Percentiles rank a stretch among this genome's conserved stretches.
phyloP scores from a whole-genome alignment of 495 filamentous ascomycete species.

The Penicillium simplicissimum region DNA sequence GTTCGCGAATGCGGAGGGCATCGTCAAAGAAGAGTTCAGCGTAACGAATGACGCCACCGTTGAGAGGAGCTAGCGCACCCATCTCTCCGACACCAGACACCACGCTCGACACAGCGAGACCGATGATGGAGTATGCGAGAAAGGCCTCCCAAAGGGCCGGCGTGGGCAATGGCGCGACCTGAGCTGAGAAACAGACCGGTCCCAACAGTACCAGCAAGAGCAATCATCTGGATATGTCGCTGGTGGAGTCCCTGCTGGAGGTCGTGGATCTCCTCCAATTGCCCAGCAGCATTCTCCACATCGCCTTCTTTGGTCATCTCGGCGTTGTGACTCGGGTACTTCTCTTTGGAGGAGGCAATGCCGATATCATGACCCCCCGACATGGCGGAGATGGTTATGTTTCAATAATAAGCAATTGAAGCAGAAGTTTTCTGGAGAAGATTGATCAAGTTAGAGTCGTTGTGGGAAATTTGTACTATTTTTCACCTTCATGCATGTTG shows the following conservation, averaged over 20 bases:
- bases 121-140: conserved; percentile 30
- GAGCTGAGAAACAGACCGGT: conserved; percentile 44
- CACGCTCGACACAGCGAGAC: conserved; percentile 23
- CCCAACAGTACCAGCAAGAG: conserved; percentile 45
- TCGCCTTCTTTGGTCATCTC: conserved; percentile 11
- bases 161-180: conserved; percentile 56
- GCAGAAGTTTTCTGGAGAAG: background rate
- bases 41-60: conserved; percentile 32
- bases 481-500: background rate
- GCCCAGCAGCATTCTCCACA: conserved; percentile 14
- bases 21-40: conserved; percentile 34
- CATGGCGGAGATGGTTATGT: conserved; percentile 2
- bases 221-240: conserved; percentile 48
- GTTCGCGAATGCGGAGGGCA: conserved; percentile 33
- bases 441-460: background rate
- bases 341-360: conserved; percentile 2
- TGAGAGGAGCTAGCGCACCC: conserved; percentile 33
- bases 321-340: conserved; percentile 6
- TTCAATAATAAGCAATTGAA: background rate
- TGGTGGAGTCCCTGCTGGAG: conserved; percentile 30
- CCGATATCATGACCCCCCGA: background rate
- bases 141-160: conserved; percentile 58
- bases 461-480: background rate
- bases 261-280: conserved; percentile 12
- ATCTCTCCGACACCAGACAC: conserved; percentile 31